Base-by-base conservation (phyloP, 2,329 filamentous ascomycete species). In the Aspergillus sp. region DNA sequence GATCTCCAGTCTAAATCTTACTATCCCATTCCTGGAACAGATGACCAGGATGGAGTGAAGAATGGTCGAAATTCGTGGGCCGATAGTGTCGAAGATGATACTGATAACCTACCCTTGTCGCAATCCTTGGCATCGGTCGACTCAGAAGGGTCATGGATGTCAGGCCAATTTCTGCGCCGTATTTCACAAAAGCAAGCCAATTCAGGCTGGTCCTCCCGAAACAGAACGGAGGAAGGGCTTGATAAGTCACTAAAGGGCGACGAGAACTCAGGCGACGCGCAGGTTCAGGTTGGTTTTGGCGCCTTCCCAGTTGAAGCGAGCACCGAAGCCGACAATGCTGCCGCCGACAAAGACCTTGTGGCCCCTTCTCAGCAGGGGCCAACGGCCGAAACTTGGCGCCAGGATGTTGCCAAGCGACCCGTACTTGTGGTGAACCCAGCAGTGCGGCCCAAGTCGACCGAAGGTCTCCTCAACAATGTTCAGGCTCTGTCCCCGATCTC, bases 111-210 rank as follows among this genome's bases (percentile, higher is more conserved):
- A 19, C 75, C 77, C 34, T 64, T 92, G 70, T 91, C 92, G 30
- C 89, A 93, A 73, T 98, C 93, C 0, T 82, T 98, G 17, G 95
- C 92, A 2, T 97, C 93, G 0, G 91, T 98, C 58, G 95, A 97
- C 70, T 97, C 93, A 0, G 95, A 99, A 77, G 95, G 85, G 4
- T 97, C 93, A 0, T 99, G 95, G 95, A 86, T 99, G 45, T 95
- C 92, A 3, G 92, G 93, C 15, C 87, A 88, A 56, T 80, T 82
- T 61, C 73, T 80, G 79, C 80, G 63, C 69, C 79, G 56, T 71
- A 80, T 69, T 73, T 85, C 69, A 67, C 72, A 76, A 44, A 79
- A 61, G 46, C 67, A 58, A 19, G 68, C 62, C 65, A 75, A 63
- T 57, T 70, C 68, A 2, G 65, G 75, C 24, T 75, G 73, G 33